Evolutionary conservation across 345 rosid species (phyloP).

Genomic region (Eutrema japonicum): DNA sequence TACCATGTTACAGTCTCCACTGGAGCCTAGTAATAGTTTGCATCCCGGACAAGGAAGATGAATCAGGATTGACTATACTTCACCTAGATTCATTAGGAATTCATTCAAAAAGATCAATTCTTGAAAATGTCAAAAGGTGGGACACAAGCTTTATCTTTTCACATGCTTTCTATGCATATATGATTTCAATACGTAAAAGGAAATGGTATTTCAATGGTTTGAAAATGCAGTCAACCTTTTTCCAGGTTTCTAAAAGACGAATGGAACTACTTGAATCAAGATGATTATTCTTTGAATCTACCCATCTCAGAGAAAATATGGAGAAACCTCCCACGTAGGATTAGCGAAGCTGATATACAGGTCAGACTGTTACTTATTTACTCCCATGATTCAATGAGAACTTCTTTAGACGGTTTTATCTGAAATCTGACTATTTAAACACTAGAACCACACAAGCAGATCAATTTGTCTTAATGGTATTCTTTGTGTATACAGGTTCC

Average conservation of each 20-base stretch:
- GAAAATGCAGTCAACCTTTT: constrained; percentile 10
- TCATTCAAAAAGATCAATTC: constrained; percentile 64
- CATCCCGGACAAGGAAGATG: constrained; percentile 79
- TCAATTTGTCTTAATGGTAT: constrained; percentile 10
- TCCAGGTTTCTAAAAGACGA: constrained; percentile 76
- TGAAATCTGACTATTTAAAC: constrained; percentile 1
- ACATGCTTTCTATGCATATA: neutral
- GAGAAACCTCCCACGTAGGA: constrained; percentile 63
- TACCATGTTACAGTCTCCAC: constrained; percentile 63
- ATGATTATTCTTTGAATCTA: constrained; percentile 54
- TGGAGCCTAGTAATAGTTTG: constrained; percentile 97
- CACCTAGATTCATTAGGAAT: constrained; percentile 89
- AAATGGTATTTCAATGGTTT: neutral
- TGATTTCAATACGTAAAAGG: neutral
- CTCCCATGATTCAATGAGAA: constrained; percentile 6
- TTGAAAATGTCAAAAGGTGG: constrained; percentile 78
- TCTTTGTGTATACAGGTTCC: constrained; percentile 68
- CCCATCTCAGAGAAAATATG: constrained; percentile 66
- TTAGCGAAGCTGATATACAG: constrained; percentile 55
- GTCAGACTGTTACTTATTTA: constrained; percentile 40
- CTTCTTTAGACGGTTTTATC: neutral
- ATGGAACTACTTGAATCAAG: constrained; percentile 70
- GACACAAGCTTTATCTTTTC: constrained; percentile 25
- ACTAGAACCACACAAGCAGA: neutral
- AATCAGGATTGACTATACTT: constrained; percentile 76